A percentile compares a stretch with the other conserved stretches of the same genome.
phyloP scores from a whole-genome alignment of 2,329 filamentous ascomycete species.

The Colletotrichum sp. region DNA sequence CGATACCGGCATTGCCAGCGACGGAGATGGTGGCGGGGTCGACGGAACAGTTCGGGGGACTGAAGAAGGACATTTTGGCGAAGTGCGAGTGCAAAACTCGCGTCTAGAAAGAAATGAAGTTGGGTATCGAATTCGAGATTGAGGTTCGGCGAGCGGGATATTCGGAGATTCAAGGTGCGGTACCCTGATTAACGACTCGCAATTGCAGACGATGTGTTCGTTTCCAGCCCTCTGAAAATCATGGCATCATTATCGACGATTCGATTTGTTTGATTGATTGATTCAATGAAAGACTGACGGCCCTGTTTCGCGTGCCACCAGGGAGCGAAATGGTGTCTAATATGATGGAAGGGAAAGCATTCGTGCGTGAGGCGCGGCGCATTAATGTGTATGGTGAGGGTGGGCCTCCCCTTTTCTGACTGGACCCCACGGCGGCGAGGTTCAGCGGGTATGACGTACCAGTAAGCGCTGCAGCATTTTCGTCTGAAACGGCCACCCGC shows the following conservation, averaged over 20 bases:
- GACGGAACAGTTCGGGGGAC: background rate
- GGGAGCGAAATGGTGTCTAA: background rate
- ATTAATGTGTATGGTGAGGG: background rate
- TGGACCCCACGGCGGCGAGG: background rate
- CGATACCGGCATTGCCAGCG: constrained; percentile 61
- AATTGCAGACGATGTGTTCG: background rate
- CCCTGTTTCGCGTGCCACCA: background rate
- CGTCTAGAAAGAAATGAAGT: background rate
- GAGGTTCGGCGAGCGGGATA: background rate
- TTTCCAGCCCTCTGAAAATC: background rate
- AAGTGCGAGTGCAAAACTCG: background rate
- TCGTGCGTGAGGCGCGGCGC: background rate
- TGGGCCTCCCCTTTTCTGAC: background rate
- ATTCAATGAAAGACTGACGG: background rate
- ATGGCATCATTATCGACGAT: background rate
- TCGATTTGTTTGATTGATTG: background rate
- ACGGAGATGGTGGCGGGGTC: constrained; percentile 39
- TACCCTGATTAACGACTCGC: background rate
- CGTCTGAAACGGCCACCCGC: constrained; percentile 15
- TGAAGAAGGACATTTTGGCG: background rate
- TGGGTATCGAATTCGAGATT: background rate
- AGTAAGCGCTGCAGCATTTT: constrained; percentile 13
- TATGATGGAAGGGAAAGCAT: background rate
- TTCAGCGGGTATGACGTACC: constrained; percentile 7
- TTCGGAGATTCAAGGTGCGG: background rate